Conservation (phyloP, 176 grass and related monocot species). For the Cenchrus americanus region DNA sequence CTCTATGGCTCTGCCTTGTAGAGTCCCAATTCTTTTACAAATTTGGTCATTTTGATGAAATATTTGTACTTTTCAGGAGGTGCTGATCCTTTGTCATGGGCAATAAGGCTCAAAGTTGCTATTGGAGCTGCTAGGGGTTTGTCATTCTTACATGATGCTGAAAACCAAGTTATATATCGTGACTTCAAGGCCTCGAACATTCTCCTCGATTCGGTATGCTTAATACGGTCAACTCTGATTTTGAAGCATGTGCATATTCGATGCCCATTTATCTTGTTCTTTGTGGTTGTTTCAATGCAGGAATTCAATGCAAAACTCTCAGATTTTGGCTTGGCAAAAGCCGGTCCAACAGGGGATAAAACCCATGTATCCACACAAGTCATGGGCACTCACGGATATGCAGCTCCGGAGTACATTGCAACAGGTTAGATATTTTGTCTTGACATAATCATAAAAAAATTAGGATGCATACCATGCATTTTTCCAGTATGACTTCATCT, state of each 20-base stretch:
- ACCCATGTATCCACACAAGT: constrained; percentile 99
- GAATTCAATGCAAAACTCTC: constrained; percentile 94
- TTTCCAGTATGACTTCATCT: background rate
- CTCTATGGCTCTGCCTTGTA: constrained; percentile 9
- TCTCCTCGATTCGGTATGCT: constrained; percentile 94
- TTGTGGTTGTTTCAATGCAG: constrained; percentile 56
- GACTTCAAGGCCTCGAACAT: constrained; percentile 99
- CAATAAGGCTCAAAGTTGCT: constrained; percentile 92
- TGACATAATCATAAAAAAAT: background rate
- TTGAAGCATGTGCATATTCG: background rate
- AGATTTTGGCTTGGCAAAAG: constrained; percentile 99
- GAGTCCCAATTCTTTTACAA: background rate
- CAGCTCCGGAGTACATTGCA: constrained; percentile 95
- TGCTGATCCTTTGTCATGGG: constrained; percentile 83
- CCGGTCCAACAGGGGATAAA: constrained; percentile 91
- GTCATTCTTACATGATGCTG: constrained; percentile 88
- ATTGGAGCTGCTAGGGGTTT: constrained; percentile 92
- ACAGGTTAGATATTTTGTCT: constrained; percentile 64
- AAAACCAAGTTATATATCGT: constrained; percentile 94
- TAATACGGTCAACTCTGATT: constrained; percentile 6
- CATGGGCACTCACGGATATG: constrained; percentile 98
- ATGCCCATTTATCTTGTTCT: constrained; percentile 4
- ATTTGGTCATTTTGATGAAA: constrained; percentile 23
- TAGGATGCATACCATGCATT: background rate
- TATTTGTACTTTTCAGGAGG: constrained; percentile 54